Percentiles rank a stretch among this genome's conserved stretches.
These are phyloP conservation scores for Dimargaris xerosporica DNA, from an alignment of 192 early-diverging fungal species.

Conservation along the genomic window DNA sequence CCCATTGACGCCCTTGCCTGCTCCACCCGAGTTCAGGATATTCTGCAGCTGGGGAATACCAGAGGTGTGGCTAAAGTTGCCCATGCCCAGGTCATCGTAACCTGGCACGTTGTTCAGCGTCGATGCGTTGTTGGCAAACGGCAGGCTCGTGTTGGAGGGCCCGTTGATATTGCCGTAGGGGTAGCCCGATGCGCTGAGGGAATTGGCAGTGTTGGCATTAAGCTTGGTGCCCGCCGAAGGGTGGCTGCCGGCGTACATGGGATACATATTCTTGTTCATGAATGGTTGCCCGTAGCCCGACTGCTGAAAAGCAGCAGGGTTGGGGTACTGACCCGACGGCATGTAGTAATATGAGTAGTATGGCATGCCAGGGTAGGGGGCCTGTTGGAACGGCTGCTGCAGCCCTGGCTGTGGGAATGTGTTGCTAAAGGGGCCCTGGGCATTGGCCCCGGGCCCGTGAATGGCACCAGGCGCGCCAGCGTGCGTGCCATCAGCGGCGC, in stretches of 20 bases:
- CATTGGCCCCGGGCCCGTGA: constrained; percentile 12
- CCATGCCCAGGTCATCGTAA: constrained; percentile 9
- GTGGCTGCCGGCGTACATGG: constrained; percentile 43
- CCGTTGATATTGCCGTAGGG: background rate
- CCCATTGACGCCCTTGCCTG: background rate
- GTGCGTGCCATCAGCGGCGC: constrained; percentile 8
- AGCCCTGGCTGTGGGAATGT: constrained; percentile 16
- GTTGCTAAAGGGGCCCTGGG: constrained; percentile 3
- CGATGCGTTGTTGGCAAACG: constrained; percentile 1
- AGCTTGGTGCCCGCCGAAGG: background rate
- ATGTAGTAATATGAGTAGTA: constrained; percentile 78
- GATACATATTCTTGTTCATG: constrained; percentile 81
- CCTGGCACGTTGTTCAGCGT: background rate
- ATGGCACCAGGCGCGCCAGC: constrained; percentile 17
- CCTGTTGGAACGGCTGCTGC: constrained; percentile 29
- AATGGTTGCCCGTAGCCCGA: constrained; percentile 80
- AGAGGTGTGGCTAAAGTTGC: background rate
- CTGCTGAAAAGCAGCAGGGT: constrained; percentile 51
- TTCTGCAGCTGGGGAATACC: constrained; percentile 11
- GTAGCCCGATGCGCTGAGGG: background rate
- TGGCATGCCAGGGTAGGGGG: constrained; percentile 45
- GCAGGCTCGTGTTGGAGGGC: background rate
- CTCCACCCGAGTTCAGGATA: background rate
- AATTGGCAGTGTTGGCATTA: background rate
- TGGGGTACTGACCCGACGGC: constrained; percentile 65